phyloP scores from a whole-genome alignment of 2,329 filamentous ascomycete species.

The Huntiella abstrusa region DNA sequence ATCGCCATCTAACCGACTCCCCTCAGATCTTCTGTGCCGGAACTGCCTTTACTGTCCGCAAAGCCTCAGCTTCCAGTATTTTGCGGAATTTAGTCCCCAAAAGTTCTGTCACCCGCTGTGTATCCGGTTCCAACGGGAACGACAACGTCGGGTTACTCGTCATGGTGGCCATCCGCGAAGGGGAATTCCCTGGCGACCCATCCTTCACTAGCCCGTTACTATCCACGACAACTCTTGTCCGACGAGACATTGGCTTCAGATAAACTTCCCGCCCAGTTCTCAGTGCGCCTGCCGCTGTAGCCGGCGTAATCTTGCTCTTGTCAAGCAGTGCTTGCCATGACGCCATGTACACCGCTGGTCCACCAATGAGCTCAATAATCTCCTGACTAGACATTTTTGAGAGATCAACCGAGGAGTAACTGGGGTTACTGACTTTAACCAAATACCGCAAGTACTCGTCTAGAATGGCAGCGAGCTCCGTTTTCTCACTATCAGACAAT shows the following conservation, averaged over 20 bases:
- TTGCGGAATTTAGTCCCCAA: slow-evolving; percentile 7
- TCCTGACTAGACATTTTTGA: background rate
- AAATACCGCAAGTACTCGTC: slow-evolving; percentile 10
- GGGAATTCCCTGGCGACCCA: background rate
- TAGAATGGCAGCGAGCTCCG: background rate
- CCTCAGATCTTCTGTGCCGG: background rate
- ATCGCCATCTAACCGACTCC: background rate
- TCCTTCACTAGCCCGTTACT: background rate
- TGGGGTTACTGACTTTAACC: slow-evolving; percentile 8
- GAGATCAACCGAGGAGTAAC: slow-evolving; percentile 1
- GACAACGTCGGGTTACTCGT: slow-evolving; percentile 4
- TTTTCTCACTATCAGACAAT: slow-evolving; percentile 2
- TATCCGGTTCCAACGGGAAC: slow-evolving; percentile 9
- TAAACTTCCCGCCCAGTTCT: slow-evolving; percentile 10
- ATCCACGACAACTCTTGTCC: background rate
- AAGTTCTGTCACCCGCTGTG: slow-evolving; percentile 1
- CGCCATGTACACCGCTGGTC: slow-evolving; percentile 10
- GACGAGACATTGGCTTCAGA: slow-evolving; percentile 10
- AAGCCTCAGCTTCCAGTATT: slow-evolving; percentile 5
- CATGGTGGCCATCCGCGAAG: background rate
- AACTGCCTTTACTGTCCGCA: slow-evolving; percentile 3
- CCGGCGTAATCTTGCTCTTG: slow-evolving; percentile 10
- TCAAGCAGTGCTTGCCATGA: slow-evolving; percentile 11
- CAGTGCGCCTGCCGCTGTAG: slow-evolving; percentile 5
- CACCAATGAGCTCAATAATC: slow-evolving; percentile 7